Base-by-base conservation (phyloP, 768 basidiomycete species). In the Panus rudis region DNA sequence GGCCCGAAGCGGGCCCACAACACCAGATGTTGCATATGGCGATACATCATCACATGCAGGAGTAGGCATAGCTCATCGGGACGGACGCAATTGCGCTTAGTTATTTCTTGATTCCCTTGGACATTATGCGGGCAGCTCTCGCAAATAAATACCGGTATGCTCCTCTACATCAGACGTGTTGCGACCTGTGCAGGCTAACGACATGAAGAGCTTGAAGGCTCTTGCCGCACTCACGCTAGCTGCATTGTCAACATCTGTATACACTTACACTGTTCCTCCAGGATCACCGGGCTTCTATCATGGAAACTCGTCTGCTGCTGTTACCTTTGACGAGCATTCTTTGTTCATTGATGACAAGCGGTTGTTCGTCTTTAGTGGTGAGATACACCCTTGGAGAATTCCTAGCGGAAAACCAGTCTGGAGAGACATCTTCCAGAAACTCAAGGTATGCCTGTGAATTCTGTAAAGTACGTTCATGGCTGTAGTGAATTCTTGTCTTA, bases 211-310 rank as follows among this genome's bases (percentile, higher is more conserved):
- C 35, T 31, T 47, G 41, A 47, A 38, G 25, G 19, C 40, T 17
- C 11, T 47, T 14, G 40, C 30, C 16, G 11, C 35, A 27, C 35
- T 47, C 8, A 10, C 38, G 25, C 46, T 47, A 5, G 20, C 46
- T 2, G 41, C 41, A 1, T 41, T 37, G 26, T 13, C 43, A 10
- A 43, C 41, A 11, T 19, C 30, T 14, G 47, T 47, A 6, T 22
- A 41, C 8, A 34, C 49, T 16, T 55, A 55, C 46, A 38, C 22
- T 31, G 46, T 56, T 12, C 55, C 55, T 4, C 51, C 40, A 8
- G 48, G 51, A 13, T 53, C 55, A 22, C 55, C 56, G 22, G 56
- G 56, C 8, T 57, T 51, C 34, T 53, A 57, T 25, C 56, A 57
- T 41, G 56, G 56, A 12, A 57, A 57, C 42, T 57, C 56, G 10